Percentiles rank a stretch among this genome's conserved stretches.
These are phyloP conservation scores for Zangia roseola DNA, from an alignment of 768 basidiomycete species.

Conservation along the genomic window DNA sequence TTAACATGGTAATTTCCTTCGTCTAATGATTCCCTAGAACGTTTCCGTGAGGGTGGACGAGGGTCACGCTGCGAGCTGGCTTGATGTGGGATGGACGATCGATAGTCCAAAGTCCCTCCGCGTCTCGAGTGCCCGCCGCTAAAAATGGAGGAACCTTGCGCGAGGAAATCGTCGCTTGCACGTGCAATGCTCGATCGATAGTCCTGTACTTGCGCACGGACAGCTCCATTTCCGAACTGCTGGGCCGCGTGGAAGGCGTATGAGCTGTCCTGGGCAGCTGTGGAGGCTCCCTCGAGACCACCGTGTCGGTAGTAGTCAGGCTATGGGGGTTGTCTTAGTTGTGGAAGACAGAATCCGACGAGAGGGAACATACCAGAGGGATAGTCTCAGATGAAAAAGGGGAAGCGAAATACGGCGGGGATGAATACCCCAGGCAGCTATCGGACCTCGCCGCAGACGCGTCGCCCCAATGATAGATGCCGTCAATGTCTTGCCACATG, in stretches of 20 bases:
- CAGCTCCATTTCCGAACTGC: conserved; percentile 17
- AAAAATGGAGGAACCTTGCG: conserved; percentile 32
- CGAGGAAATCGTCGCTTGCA: conserved; percentile 33
- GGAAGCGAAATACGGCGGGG: conserved; percentile 13
- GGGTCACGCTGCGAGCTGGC: conserved; percentile 15
- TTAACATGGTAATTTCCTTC: conserved; percentile 28
- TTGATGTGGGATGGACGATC: conserved; percentile 12
- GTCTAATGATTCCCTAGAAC: conserved; percentile 32
- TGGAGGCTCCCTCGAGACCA: conserved; percentile 12
- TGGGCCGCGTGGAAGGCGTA: conserved; percentile 25
- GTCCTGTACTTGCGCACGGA: conserved; percentile 28
- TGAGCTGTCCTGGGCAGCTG: conserved; percentile 15
- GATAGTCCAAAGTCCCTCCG: conserved; percentile 17
- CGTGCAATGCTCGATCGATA: conserved; percentile 32
- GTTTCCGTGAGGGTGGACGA: conserved; percentile 31
- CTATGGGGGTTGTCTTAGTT: conserved; percentile 13
- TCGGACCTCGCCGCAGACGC: conserved; percentile 26
- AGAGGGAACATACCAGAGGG: conserved; percentile 16
- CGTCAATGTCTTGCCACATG: conserved; percentile 28
- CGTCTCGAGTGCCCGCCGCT: conserved; percentile 24
- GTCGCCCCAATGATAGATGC: conserved; percentile 29
- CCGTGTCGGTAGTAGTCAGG: conserved; percentile 18
- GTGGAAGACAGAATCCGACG: background rate
- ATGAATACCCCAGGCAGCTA: conserved; percentile 18
- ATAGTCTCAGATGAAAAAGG: conserved; percentile 14